These are phyloP conservation scores for Dichotomopilus funicola DNA, from an alignment of 2,329 filamentous ascomycete species.

Conservation along the genomic window DNA sequence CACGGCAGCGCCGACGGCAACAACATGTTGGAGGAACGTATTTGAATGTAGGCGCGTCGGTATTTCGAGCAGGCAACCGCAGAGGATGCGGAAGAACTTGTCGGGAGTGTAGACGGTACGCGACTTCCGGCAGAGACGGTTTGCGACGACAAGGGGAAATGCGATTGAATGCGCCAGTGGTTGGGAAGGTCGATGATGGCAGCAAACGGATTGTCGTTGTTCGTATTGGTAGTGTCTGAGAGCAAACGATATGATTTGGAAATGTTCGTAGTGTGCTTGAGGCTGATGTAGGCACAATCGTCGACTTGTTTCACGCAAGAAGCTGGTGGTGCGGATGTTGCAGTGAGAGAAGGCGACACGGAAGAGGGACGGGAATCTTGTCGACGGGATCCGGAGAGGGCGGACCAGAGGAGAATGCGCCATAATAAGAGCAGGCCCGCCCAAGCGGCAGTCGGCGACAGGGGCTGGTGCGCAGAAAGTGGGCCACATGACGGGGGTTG, in stretches of 20 bases:
- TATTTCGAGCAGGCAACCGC: background rate
- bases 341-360: slow-evolving; percentile 4
- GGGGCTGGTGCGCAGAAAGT: slow-evolving; percentile 17
- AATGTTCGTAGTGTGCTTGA: background rate
- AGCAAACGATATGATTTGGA: background rate
- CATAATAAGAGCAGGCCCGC: slow-evolving; percentile 23
- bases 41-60: background rate
- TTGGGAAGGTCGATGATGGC: background rate
- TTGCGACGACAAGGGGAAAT: slow-evolving; percentile 13
- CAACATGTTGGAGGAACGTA: slow-evolving; percentile 40
- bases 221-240: background rate
- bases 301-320: background rate
- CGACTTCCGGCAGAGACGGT: slow-evolving; percentile 6
- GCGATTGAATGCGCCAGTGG: slow-evolving; percentile 11
- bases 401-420: slow-evolving; percentile 24
- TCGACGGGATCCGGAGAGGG: slow-evolving; percentile 9
- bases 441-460: slow-evolving; percentile 11
- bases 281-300: background rate
- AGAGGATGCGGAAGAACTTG: background rate
- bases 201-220: no score
- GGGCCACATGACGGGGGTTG: slow-evolving; percentile 23
- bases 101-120: slow-evolving; percentile 2
- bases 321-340: background rate
- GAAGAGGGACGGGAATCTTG: slow-evolving; percentile 18
- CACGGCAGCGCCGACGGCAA: slow-evolving; percentile 53